Evolutionary conservation across 179 eudicot species (phyloP).

Genomic region (Sideroxylon spinosum): DNA sequence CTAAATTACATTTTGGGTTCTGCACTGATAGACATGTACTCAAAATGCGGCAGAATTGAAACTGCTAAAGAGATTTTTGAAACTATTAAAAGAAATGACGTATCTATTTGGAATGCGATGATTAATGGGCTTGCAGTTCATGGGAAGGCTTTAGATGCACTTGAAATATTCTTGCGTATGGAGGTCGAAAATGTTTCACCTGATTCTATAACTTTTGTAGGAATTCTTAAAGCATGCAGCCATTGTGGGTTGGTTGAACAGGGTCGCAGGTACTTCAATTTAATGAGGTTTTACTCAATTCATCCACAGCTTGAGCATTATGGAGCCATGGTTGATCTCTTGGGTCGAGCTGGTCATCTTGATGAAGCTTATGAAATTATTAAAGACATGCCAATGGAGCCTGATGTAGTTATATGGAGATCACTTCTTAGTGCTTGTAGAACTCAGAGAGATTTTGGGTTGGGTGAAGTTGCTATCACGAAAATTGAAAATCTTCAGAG

Average conservation of each 20-base stretch:
- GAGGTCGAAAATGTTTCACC: constrained; percentile 44
- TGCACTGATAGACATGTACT: constrained; percentile 72
- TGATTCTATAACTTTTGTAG: constrained; percentile 63
- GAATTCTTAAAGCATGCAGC: constrained; percentile 56
- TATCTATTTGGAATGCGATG: constrained; percentile 76
- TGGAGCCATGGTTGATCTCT: constrained; percentile 80
- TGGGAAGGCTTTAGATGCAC: constrained; percentile 65
- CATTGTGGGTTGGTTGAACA: constrained; percentile 57
- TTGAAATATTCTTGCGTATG: constrained; percentile 51
- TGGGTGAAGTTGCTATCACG: constrained; percentile 47
- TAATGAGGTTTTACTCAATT: constrained; percentile 44
- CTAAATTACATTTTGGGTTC: constrained; percentile 50
- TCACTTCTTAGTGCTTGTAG: constrained; percentile 72
- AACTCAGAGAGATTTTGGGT: constrained; percentile 39
- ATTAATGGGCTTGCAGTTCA: constrained; percentile 68
- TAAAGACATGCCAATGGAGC: constrained; percentile 62
- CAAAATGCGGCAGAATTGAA: constrained; percentile 73
- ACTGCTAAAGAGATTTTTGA: constrained; percentile 49
- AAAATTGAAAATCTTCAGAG: constrained; percentile 42
- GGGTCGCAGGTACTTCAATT: constrained; percentile 54
- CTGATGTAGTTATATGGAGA: constrained; percentile 76
- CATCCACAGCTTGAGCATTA: constrained; percentile 71
- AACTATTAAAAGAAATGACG: constrained; percentile 27
- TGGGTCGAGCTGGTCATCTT: constrained; percentile 58
- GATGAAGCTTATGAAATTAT: constrained; percentile 67